phyloP scores from a whole-genome alignment of 2,329 filamentous ascomycete genomes.

The Claviceps monticola region DNA sequence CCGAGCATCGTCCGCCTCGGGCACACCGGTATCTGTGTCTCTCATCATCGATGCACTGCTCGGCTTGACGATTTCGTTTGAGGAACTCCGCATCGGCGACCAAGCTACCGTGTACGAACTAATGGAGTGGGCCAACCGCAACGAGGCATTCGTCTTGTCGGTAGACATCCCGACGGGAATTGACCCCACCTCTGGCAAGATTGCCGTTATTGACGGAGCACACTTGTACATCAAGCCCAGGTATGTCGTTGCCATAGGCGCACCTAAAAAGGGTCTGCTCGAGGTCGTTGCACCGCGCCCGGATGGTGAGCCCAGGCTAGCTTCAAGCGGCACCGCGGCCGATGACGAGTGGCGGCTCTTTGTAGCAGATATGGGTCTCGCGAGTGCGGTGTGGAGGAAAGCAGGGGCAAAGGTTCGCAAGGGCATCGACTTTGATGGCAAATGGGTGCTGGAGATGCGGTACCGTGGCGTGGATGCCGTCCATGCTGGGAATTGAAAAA shows the following conservation, averaged over 20 bases:
- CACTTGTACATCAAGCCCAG: conserved; percentile 69
- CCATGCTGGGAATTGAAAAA: conserved; percentile 8
- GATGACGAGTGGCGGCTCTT: conserved; percentile 63
- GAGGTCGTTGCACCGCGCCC: conserved; percentile 51
- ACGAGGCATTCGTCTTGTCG: conserved; percentile 67
- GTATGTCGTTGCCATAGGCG: conserved; percentile 73
- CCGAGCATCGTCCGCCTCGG: conserved; percentile 28
- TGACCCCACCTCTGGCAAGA: conserved; percentile 60
- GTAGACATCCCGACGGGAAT: conserved; percentile 88
- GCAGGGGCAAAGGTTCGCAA: conserved; percentile 68
- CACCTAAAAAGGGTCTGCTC: conserved; percentile 72
- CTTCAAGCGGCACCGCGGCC: conserved; percentile 17
- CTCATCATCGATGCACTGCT: conserved; percentile 83
- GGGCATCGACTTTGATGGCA: conserved; percentile 76
- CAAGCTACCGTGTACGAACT: conserved; percentile 77
- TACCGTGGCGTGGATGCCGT: conserved; percentile 26
- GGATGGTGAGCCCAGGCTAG: conserved; percentile 22
- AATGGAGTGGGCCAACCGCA: conserved; percentile 87
- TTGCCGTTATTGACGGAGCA: conserved; percentile 55
- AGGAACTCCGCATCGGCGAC: conserved; percentile 71
- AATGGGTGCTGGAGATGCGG: conserved; percentile 67
- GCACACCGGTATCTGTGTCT: conserved; percentile 45
- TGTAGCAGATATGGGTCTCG: conserved; percentile 77
- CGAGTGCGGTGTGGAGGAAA: conserved; percentile 71
- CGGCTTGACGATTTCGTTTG: conserved; percentile 75